phyloP scores from a whole-genome alignment of 495 filamentous ascomycete species.

The Alectoria sarmentosa region DNA sequence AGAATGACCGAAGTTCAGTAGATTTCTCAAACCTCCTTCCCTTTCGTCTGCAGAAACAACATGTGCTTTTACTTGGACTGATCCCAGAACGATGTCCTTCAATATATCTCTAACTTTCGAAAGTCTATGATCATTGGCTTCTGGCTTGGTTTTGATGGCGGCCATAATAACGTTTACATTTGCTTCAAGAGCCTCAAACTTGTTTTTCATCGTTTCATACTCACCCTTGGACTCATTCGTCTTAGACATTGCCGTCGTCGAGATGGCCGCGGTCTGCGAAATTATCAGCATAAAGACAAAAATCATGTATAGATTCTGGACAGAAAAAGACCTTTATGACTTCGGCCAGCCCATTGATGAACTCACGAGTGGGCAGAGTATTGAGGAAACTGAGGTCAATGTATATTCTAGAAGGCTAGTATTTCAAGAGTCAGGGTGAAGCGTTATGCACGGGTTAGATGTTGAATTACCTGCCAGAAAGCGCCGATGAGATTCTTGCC shows the following conservation, averaged over 20 bases:
- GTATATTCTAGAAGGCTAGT: conserved; percentile 70
- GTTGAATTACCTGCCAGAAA: conserved; percentile 64
- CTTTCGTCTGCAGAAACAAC: conserved; percentile 92
- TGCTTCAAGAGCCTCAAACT: conserved; percentile 55
- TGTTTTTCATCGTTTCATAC: conserved; percentile 3
- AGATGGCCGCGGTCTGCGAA: conserved; percentile 80
- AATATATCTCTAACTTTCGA: conserved; percentile 65
- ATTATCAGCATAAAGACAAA: conserved; percentile 10
- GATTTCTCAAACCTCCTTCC: conserved; percentile 88
- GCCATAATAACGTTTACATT: conserved; percentile 69
- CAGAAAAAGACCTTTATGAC: conserved; percentile 62
- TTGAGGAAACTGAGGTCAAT: conserved; percentile 92
- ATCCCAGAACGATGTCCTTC: conserved; percentile 82
- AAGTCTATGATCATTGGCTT: conserved; percentile 50
- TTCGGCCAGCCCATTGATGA: conserved; percentile 98
- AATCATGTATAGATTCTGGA: not conserved
- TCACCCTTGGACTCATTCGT: conserved; percentile 66
- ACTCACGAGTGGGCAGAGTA: conserved; percentile 83
- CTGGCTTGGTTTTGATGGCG: conserved; percentile 54
- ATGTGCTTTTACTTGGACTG: conserved; percentile 81
- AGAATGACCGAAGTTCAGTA: conserved; percentile 96
- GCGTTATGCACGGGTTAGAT: not conserved
- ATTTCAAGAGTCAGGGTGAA: not conserved
- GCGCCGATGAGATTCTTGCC: conserved; percentile 95
- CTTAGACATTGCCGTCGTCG: conserved; percentile 94